Evolutionary conservation across 2,329 filamentous ascomycete genomes (phyloP).

Genomic region (Penicillium sp.): DNA sequence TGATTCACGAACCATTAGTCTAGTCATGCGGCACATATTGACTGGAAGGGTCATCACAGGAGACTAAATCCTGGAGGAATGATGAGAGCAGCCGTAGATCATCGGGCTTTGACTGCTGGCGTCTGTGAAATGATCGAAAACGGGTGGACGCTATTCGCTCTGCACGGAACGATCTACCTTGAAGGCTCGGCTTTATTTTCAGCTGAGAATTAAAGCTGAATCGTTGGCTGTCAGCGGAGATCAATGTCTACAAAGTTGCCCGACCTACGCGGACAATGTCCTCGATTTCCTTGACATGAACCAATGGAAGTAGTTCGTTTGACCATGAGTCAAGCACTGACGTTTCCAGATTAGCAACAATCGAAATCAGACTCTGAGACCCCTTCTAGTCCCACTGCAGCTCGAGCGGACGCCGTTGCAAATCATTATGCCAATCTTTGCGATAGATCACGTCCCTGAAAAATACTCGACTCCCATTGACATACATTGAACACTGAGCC

Average conservation of each 20-base stretch:
- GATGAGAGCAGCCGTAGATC: conserved; percentile 7
- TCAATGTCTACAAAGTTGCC: not conserved
- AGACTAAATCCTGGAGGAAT: not conserved
- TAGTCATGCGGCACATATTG: not conserved
- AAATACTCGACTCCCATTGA: not conserved
- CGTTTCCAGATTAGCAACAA: conserved; percentile 2
- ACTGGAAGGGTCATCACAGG: not conserved
- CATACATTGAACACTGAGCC: not conserved
- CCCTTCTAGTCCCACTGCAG: conserved; percentile 2
- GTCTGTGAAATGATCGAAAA: not conserved
- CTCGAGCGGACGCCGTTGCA: conserved; percentile 11
- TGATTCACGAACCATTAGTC: not conserved
- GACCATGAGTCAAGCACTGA: not conserved
- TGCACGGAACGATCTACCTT: not conserved
- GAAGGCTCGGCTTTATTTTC: not conserved
- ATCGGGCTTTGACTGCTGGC: not conserved
- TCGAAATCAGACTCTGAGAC: conserved; percentile 7
- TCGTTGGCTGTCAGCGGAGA: not conserved
- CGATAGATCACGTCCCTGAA: conserved; percentile 10
- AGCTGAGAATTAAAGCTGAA: not conserved
- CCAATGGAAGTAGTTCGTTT: not conserved
- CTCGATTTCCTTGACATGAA: not conserved
- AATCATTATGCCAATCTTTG: conserved; percentile 18
- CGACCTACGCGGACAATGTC: not conserved
- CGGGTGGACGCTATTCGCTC: not conserved